A percentile compares a stretch with the other conserved stretches of the same genome.
Conservation (phyloP, 192 early-diverging fungal species). For the Dispira simplex region DNA sequence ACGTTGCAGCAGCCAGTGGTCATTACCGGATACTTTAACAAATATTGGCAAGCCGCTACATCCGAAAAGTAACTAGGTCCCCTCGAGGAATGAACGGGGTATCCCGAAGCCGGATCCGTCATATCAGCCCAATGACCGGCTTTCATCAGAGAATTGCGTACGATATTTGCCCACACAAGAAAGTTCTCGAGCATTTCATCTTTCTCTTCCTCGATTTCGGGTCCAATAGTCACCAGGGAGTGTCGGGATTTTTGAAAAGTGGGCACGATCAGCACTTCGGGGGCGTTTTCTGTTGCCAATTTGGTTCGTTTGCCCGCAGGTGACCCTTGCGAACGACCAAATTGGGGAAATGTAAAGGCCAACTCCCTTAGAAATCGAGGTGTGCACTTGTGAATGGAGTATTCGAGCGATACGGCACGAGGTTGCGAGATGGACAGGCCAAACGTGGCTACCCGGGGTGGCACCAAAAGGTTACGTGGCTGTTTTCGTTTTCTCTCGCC, state of each 20-base stretch:
- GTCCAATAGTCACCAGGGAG: conserved; percentile 62
- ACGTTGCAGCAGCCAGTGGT: conserved; percentile 75
- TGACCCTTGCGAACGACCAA: background rate
- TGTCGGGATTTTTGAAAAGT: conserved; percentile 57
- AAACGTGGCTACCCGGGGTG: background rate
- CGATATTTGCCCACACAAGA: conserved; percentile 45
- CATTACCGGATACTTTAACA: conserved; percentile 61
- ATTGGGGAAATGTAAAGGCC: background rate
- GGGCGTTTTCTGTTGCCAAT: conserved; percentile 14
- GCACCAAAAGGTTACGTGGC: background rate
- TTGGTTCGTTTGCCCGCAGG: background rate
- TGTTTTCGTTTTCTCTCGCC: too few species aligned
- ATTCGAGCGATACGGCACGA: background rate
- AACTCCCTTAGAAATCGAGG: background rate
- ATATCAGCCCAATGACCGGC: conserved; percentile 75
- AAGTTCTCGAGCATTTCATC: conserved; percentile 71
- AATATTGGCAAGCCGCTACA: conserved; percentile 58
- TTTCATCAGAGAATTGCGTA: conserved; percentile 34
- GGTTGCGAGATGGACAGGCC: background rate
- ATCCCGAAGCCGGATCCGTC: conserved; percentile 81
- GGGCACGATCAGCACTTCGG: conserved; percentile 55
- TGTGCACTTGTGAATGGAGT: conserved; percentile 10
- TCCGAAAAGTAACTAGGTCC: conserved; percentile 78
- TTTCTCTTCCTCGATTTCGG: conserved; percentile 58
- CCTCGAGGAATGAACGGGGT: conserved; percentile 41